phyloP scores from a whole-genome alignment of 2,329 filamentous ascomycete genomes.

The Coniochaeta ligniaria region DNA sequence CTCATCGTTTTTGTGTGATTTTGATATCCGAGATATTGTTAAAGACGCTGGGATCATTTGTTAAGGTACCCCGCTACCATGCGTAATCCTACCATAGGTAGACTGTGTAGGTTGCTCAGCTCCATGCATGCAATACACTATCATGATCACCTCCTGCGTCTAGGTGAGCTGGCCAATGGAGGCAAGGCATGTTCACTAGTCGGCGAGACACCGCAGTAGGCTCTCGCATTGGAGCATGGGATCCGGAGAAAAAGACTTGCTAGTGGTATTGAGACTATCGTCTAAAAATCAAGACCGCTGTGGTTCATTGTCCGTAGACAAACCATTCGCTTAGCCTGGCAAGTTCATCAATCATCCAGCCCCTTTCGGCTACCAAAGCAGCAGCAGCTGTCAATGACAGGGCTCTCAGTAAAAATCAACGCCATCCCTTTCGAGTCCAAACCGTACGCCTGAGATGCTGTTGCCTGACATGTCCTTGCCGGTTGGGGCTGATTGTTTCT shows the following conservation, averaged over 20 bases:
- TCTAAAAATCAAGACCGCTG: background rate
- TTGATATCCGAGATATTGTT: too few relatives aligned
- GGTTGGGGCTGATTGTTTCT: background rate
- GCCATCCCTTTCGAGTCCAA: background rate
- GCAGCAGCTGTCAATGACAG: background rate
- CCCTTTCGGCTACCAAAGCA: background rate
- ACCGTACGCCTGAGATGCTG: background rate
- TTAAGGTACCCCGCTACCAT: too few relatives aligned
- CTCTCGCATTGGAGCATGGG: too few relatives aligned
- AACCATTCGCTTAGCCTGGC: background rate
- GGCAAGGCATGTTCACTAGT: too few relatives aligned
- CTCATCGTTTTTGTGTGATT: too few relatives aligned
- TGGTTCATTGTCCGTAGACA: background rate
- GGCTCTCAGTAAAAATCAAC: background rate
- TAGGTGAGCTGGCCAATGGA: too few relatives aligned
- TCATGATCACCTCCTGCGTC: background rate
- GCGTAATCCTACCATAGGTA: too few relatives aligned
- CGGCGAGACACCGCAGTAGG: too few relatives aligned
- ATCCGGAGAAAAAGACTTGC: background rate
- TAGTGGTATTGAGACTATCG: background rate
- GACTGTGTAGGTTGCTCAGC: too few relatives aligned
- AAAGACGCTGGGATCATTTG: too few relatives aligned
- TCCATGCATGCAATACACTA: background rate
- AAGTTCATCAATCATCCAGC: background rate
- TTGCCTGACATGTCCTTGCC: background rate